Conservation (phyloP, 2,329 filamentous ascomycete genomes). For the Madurella mycetomatis region DNA sequence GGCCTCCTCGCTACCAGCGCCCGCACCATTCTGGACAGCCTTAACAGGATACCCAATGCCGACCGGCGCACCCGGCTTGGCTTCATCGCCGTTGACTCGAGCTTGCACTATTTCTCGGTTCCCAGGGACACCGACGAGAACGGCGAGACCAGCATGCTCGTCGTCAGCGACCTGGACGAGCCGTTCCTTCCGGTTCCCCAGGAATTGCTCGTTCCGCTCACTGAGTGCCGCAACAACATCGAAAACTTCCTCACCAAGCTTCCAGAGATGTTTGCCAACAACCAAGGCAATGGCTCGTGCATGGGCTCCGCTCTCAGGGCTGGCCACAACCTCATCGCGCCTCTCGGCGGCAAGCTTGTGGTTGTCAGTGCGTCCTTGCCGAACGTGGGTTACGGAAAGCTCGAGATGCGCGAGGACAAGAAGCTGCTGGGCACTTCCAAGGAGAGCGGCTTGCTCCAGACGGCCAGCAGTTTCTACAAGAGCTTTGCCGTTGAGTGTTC, state of each 20-base stretch:
- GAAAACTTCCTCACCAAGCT: slow-evolving; percentile 87
- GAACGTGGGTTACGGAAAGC: slow-evolving; percentile 82
- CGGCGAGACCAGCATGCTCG: slow-evolving; percentile 83
- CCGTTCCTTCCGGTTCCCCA: slow-evolving; percentile 92
- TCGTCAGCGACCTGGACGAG: slow-evolving; percentile 92
- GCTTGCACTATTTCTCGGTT: slow-evolving; percentile 92
- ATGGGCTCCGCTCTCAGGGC: slow-evolving; percentile 92
- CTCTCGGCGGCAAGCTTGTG: slow-evolving; percentile 90
- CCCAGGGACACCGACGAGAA: slow-evolving; percentile 83
- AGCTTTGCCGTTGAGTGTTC: slow-evolving; percentile 98
- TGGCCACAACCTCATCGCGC: slow-evolving; percentile 91
- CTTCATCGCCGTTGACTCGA: slow-evolving; percentile 92
- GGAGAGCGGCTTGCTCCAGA: slow-evolving; percentile 82
- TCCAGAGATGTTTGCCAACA: slow-evolving; percentile 95
- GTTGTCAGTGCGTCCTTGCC: slow-evolving; percentile 87
- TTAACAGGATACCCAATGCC: slow-evolving; percentile 97
- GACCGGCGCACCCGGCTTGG: slow-evolving; percentile 88
- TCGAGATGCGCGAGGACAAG: slow-evolving; percentile 94
- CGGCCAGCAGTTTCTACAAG: slow-evolving; percentile 96
- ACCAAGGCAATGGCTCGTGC: slow-evolving; percentile 81
- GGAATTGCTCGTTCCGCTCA: slow-evolving; percentile 83
- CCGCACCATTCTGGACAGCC: slow-evolving; percentile 87
- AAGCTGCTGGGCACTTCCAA: slow-evolving; percentile 91
- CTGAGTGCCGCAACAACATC: slow-evolving; percentile 84
- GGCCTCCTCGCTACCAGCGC: slow-evolving; percentile 89